Evolutionary conservation across 352 stramenopile species (phyloP), one percentile per base, ranked within the genome.

Genomic region (Pythium aristosporum): DNA sequence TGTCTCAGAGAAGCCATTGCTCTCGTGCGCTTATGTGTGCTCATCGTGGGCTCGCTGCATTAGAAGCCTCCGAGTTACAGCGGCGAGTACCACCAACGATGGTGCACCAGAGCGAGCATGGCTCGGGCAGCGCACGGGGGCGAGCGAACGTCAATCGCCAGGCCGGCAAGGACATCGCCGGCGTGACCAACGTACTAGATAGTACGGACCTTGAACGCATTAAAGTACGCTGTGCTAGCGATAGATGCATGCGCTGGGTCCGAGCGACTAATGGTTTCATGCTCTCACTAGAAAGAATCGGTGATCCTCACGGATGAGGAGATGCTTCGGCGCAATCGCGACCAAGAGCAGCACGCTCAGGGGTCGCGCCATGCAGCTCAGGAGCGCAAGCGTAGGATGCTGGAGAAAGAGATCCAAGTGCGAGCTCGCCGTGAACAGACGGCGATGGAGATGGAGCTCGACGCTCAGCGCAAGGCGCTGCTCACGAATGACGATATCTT

Each of bases 371-470:
- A 88, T 23, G 79, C 86, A 30, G 79, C 81, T 0, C 67, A 91
- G 37, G 80, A 91, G 41, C 80, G 80, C 20, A 93, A 93, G 66
- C 76, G 72, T 2, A 72, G 71, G 21, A 91, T 93, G 82, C 77
- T 90, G 70, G 79, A 93, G 57, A 91, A 93, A 56, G 82, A 91
- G 63, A 61, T 89, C 12, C 68, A 77, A 65, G 82, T 91, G 41
- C 82, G 80, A 28, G 76, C 73, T 7, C 68, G 80, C 12, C 77
- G 85, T 6, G 85, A 93, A 57, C 77, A 91, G 56, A 82, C 79
- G 12, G 80, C 80, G 16, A 80, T 91, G 61, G 80, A 91, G 49
- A 76, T 88, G 72, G 82, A 93, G 57, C 63, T 91, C 7, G 85
- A 91, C 34, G 74, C 73, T 16, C 80, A 91, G 42, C 68, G 77